Percentiles rank a stretch among this genome's conserved stretches.
Evolutionary conservation across 495 filamentous ascomycete genomes (phyloP).

Genomic region (Clohesyomyces aquaticus): DNA sequence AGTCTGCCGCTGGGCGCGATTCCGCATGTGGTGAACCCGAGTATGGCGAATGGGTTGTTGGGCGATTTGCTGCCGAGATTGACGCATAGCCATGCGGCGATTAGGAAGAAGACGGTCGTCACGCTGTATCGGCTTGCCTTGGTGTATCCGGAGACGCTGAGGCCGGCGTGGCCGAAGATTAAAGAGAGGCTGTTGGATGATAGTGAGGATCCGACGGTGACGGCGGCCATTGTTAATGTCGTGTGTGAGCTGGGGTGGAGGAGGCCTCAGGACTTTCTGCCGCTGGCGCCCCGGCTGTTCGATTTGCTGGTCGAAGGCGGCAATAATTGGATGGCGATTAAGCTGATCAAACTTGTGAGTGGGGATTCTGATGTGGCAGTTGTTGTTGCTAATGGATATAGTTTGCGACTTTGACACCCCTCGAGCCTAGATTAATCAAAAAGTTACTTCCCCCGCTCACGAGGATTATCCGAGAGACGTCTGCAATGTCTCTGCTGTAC

Average conservation of each 20-base stretch:
- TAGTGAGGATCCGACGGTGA: constrained; percentile 88
- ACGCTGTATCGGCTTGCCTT: constrained; percentile 89
- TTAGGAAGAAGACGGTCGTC: constrained; percentile 93
- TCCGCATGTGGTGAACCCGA: constrained; percentile 88
- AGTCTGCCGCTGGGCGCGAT: constrained; percentile 83
- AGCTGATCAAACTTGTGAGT: constrained; percentile 91
- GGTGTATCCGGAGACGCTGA: constrained; percentile 91
- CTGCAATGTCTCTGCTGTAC: constrained; percentile 94
- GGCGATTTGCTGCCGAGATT: constrained; percentile 85
- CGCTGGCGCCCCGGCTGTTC: constrained; percentile 88
- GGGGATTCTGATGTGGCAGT: not conserved
- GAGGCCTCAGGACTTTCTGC: constrained; percentile 89
- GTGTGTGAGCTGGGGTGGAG: constrained; percentile 95
- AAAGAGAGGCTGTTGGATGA: constrained; percentile 92
- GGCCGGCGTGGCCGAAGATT: constrained; percentile 93
- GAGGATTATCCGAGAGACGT: constrained; percentile 87
- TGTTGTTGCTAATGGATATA: constrained; percentile 44
- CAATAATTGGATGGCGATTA: constrained; percentile 99
- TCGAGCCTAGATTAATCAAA: constrained; percentile 87
- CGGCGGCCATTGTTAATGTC: constrained; percentile 92
- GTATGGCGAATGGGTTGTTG: constrained; percentile 83
- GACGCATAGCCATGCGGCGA: constrained; percentile 75
- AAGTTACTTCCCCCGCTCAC: constrained; percentile 96
- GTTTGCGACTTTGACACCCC: constrained; percentile 92
- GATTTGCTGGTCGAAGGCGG: constrained; percentile 87